A percentile compares a stretch with the other conserved stretches of the same genome.
These are phyloP conservation scores for Starmerella etchellsii DNA, from an alignment of 805 yeast genomes.

Conservation along the genomic window DNA sequence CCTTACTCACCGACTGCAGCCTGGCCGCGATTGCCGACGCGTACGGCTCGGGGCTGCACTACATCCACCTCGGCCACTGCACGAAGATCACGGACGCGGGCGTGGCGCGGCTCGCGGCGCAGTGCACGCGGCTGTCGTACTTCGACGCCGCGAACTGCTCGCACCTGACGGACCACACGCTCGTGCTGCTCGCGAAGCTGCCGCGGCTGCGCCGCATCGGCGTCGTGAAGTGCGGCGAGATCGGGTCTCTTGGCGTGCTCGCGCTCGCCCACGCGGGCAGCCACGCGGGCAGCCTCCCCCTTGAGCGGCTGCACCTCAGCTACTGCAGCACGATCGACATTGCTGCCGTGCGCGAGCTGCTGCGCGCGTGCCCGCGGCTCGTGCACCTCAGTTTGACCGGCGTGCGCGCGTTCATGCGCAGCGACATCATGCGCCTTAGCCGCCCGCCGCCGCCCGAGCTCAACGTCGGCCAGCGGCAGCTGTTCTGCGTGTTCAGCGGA, in stretches of 20 bases:
- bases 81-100: slow-evolving; percentile 80
- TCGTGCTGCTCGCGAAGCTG: slow-evolving; percentile 60
- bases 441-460: slow-evolving; percentile 89
- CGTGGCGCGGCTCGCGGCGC: slow-evolving; percentile 56
- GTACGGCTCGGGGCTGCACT: slow-evolving; percentile 70
- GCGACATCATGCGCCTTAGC: slow-evolving; percentile 75
- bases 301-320: slow-evolving; percentile 86
- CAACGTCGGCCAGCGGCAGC: slow-evolving; percentile 66
- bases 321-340: slow-evolving; percentile 74
- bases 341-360: slow-evolving; percentile 59
- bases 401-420: slow-evolving; percentile 72
- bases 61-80: slow-evolving; percentile 90
- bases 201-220: slow-evolving; percentile 84
- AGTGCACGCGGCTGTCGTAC: slow-evolving; percentile 76
- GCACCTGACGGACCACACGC: slow-evolving; percentile 72
- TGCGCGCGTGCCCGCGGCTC: slow-evolving; percentile 69
- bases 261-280: slow-evolving; percentile 35
- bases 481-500: slow-evolving; percentile 90
- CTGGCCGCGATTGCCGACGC: slow-evolving; percentile 51
- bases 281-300: slow-evolving; percentile 42
- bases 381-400: slow-evolving; percentile 91
- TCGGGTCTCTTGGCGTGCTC: slow-evolving; percentile 72
- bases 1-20: slow-evolving; percentile 71
- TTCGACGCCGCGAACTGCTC: slow-evolving; percentile 92
- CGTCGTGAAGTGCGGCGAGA: slow-evolving; percentile 75